Evolutionary conservation across 495 filamentous ascomycete genomes (phyloP).

Genomic region (Penicillium mononematosum): DNA sequence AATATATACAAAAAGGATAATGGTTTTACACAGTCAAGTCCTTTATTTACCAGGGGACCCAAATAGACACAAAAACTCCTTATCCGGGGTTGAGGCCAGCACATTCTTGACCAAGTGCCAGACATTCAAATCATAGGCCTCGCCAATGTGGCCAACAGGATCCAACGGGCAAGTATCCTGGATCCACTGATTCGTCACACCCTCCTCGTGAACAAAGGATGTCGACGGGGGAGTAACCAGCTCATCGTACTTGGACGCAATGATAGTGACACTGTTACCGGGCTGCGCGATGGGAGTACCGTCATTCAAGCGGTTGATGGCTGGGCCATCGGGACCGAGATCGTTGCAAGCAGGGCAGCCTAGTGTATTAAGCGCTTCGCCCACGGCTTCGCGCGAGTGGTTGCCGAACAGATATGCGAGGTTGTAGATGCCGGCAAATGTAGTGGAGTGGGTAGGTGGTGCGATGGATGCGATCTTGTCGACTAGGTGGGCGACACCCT

Average conservation of each 20-base stretch:
- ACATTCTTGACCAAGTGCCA: conserved; percentile 56
- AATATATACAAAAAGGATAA: conserved; percentile 9
- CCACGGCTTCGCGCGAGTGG: conserved; percentile 31
- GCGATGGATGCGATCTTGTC: conserved; percentile 50
- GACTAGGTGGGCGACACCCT: conserved; percentile 42
- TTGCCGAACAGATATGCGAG: conserved; percentile 45
- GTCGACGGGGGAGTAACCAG: conserved; percentile 49
- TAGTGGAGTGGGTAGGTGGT: conserved; percentile 51
- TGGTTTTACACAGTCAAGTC: background rate
- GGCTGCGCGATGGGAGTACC: conserved; percentile 47
- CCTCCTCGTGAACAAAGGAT: conserved; percentile 44
- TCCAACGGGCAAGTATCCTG: conserved; percentile 50
- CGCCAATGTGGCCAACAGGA: conserved; percentile 51
- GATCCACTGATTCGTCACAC: conserved; percentile 45
- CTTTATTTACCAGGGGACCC: conserved; percentile 39
- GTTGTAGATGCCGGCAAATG: conserved; percentile 47
- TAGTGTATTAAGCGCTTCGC: conserved; percentile 34
- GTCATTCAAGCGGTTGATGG: conserved; percentile 41
- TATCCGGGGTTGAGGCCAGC: conserved; percentile 38
- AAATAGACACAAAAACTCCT: conserved; percentile 37
- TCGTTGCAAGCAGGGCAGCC: conserved; percentile 52
- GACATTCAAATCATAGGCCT: conserved; percentile 54
- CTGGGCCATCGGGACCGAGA: conserved; percentile 37
- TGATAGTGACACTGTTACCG: conserved; percentile 49
- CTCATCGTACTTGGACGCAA: conserved; percentile 48